A percentile compares a stretch with the other conserved stretches of the same genome.
Evolutionary conservation across 2,329 filamentous ascomycete genomes (phyloP).

Genomic region (Penicillium sp.): DNA sequence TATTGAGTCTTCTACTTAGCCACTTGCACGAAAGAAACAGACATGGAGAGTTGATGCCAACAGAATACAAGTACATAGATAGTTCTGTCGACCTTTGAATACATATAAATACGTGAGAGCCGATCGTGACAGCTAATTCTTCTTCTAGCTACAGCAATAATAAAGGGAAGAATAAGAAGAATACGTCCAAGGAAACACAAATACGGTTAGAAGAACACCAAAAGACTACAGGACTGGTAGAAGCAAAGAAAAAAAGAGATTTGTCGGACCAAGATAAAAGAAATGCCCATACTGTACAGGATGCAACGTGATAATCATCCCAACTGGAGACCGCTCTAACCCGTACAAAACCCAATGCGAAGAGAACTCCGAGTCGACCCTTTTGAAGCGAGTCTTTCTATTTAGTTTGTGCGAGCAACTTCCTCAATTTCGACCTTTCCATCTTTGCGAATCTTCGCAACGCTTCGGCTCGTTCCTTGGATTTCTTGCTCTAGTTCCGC

Average conservation of each 20-base stretch:
- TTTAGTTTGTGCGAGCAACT: conserved; percentile 19
- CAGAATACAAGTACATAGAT: too few species aligned
- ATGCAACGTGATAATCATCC: conserved; percentile 17
- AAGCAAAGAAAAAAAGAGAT: conserved; percentile 7
- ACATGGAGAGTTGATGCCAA: too few species aligned
- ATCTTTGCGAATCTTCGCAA: conserved; percentile 57
- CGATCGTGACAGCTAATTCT: too few species aligned
- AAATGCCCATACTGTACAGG: conserved; percentile 25
- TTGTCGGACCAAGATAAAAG: conserved; percentile 14
- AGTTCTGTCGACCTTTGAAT: too few species aligned
- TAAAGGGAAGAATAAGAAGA: too few species aligned
- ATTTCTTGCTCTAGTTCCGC: conserved; percentile 32
- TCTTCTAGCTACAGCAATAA: too few species aligned
- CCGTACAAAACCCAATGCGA: conserved; percentile 15
- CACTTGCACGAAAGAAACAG: too few species aligned
- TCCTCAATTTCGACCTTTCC: conserved; percentile 65
- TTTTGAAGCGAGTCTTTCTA: conserved; percentile 10
- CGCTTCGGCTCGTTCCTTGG: conserved; percentile 31
- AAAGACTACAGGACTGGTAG: background rate
- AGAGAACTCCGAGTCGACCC: conserved; percentile 8
- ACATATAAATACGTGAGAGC: too few species aligned
- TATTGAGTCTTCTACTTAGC: too few species aligned
- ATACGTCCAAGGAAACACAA: too few species aligned
- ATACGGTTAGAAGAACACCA: too few species aligned
- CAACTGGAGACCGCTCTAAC: conserved; percentile 18